Percentiles rank a stretch among this genome's conserved stretches.
phyloP scores from a whole-genome alignment of 2,329 filamentous ascomycete species.

The Shiraia bambusicola region DNA sequence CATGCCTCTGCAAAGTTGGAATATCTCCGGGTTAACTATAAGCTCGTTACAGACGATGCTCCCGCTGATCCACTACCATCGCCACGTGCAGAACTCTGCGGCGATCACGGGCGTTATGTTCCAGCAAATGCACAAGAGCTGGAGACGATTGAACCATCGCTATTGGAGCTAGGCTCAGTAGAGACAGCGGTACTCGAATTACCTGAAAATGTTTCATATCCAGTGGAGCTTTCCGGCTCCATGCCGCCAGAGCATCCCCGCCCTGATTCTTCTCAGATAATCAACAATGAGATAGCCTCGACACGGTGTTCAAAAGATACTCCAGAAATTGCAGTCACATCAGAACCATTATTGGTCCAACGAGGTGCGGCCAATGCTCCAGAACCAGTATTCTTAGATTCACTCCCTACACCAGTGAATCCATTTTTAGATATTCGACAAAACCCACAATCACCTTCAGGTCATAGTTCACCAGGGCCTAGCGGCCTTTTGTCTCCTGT shows the following conservation, averaged over 20 bases:
- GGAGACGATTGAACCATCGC: conserved; percentile 14
- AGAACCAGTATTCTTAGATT: conserved; percentile 42
- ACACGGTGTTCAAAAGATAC: not conserved
- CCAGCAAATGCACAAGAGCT: conserved; percentile 32
- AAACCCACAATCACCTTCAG: not conserved
- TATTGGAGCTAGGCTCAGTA: conserved; percentile 25
- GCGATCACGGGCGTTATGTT: conserved; percentile 19
- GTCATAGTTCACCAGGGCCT: not conserved
- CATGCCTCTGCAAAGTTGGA: conserved; percentile 52
- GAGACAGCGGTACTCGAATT: conserved; percentile 26
- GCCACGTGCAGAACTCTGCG: conserved; percentile 30
- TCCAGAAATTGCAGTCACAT: conserved; percentile 30
- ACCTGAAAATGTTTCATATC: conserved; percentile 29
- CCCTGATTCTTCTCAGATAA: not conserved
- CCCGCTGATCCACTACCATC: conserved; percentile 15
- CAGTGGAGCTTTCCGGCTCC: conserved; percentile 29
- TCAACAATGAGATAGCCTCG: too few relatives aligned
- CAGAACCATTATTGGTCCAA: conserved; percentile 37
- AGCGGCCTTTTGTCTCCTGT: conserved; percentile 21
- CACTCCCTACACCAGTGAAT: conserved; percentile 17
- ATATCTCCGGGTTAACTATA: conserved; percentile 59
- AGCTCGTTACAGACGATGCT: conserved; percentile 53
- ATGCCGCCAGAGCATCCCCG: not conserved
- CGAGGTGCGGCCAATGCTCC: conserved; percentile 51
- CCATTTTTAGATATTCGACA: conserved; percentile 10